Evolutionary conservation across 345 rosid genomes (phyloP), one percentile per base, ranked within the genome.

Genomic region (Corchorus capsularis): DNA sequence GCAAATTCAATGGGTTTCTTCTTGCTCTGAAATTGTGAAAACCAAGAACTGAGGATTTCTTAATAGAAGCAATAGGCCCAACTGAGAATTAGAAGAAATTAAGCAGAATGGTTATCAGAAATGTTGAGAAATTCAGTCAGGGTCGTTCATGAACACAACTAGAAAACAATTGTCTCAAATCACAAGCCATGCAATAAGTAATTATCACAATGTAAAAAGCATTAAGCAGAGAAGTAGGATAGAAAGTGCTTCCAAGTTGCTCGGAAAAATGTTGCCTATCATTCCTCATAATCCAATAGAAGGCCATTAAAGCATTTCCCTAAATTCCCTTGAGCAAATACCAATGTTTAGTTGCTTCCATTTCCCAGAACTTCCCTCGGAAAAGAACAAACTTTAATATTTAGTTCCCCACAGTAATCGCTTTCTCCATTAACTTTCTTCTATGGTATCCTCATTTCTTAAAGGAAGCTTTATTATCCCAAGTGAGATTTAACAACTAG

Each of bases 1-100:
- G 94, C 97, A 54, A 88, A 93, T 79, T 90, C 87, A 69, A 63
- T 27, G 3, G 92, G 97, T 57, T 70, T 79, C 85, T 85, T 87
- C 79, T 68, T 80, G 79, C 98, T 86, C 92, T 94, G 89, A 49
- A 53, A 63, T 11, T 27, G 43, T 15, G 60, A 20, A 47, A 76
- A 77, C 15, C 69, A 78, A 12, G 9, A 47, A 45, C 63, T 2
- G 16, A 71, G 2, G 17, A 1, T 64, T 15, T 15, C 65, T 57
- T 8, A 7, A 8, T 6, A 59, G 14, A n/a, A 69, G 19, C 50
- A 14, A 67, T 4, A 14, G 12, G 67, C 46, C 55, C 45, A 45
- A 20, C 10, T 41, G 14, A 15, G 45, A 66, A 20, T 10, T 15
- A 15, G 3, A 14, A 7, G 47, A 7, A 2, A 52, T 9, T 27